Percentiles rank a stretch among this genome's conserved stretches.
These are phyloP conservation scores for Mycotypha africana DNA, from an alignment of 371 early-diverging fungal species.

Conservation along the genomic window DNA sequence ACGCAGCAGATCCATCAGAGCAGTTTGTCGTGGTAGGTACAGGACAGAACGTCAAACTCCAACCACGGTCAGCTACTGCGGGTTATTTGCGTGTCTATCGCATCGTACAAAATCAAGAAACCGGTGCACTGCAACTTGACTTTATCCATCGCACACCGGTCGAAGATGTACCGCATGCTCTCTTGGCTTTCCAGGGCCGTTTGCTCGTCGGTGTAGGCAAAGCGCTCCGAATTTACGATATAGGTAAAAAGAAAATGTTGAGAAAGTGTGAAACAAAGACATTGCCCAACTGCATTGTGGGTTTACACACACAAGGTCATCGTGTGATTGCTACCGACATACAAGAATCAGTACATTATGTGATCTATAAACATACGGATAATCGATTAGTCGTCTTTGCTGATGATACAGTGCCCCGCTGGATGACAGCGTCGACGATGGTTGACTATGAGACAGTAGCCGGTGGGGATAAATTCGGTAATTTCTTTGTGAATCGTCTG, in stretches of 20 bases:
- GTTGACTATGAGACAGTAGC: conserved; percentile 93
- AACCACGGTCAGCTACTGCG: conserved; percentile 65
- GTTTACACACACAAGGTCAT: conserved; percentile 78
- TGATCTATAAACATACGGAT: conserved; percentile 64
- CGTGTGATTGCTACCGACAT: conserved; percentile 84
- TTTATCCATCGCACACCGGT: conserved; percentile 82
- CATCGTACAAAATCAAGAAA: conserved; percentile 54
- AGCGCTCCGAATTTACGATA: conserved; percentile 84
- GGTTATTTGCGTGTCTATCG: conserved; percentile 78
- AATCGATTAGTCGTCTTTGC: conserved; percentile 87
- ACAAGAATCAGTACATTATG: conserved; percentile 85
- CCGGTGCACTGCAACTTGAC: conserved; percentile 46
- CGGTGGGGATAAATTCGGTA: conserved; percentile 96
- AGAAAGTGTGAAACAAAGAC: conserved; percentile 82
- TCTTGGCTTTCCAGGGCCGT: conserved; percentile 86
- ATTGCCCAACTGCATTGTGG: conserved; percentile 72
- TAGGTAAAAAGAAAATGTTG: conserved; percentile 89
- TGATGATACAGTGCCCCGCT: conserved; percentile 91
- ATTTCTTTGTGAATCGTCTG: conserved; percentile 76
- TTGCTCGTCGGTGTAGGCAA: conserved; percentile 88
- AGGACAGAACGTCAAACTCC: conserved; percentile 63
- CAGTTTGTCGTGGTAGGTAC: conserved; percentile 84
- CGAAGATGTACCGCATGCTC: conserved; percentile 82
- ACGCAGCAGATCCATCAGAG: conserved; percentile 29
- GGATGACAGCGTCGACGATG: conserved; percentile 74